Conservation (phyloP, 2,329 filamentous ascomycete species). For the Grosmannia serpens region DNA sequence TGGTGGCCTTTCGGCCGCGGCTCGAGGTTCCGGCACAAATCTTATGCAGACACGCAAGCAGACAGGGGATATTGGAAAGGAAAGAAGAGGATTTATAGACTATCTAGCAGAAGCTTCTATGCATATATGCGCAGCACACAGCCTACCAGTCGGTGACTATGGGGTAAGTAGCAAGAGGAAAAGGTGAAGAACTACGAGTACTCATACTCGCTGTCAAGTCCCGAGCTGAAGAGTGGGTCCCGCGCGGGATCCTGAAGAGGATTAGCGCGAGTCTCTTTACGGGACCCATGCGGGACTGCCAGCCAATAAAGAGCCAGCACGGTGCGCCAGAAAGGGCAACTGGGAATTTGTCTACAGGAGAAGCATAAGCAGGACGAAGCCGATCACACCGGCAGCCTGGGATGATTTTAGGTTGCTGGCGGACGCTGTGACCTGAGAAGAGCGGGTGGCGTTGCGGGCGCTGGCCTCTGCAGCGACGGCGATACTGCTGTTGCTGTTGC, state of each 20-base stretch:
- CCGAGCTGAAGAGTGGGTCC: neutral
- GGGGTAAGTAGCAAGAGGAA: too few species aligned
- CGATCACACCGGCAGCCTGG: neutral
- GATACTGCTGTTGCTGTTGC: neutral
- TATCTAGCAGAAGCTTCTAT: neutral
- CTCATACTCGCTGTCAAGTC: neutral
- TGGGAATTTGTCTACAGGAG: too few species aligned
- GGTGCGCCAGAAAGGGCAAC: neutral
- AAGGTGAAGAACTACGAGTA: too few species aligned
- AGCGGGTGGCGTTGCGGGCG: neutral
- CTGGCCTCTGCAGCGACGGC: neutral
- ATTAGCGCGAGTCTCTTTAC: neutral
- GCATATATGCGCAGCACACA: too few species aligned
- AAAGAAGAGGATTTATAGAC: neutral
- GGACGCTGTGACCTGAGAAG: too few species aligned
- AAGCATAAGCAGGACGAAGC: too few species aligned
- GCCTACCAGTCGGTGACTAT: too few species aligned
- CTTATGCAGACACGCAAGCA: neutral
- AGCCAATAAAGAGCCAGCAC: neutral
- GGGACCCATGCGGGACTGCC: neutral
- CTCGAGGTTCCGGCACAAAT: neutral
- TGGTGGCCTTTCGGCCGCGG: neutral
- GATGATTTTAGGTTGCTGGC: too few species aligned
- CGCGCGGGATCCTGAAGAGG: slow-evolving; percentile 5
- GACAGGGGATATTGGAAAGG: neutral